Evolutionary conservation across 495 filamentous ascomycete species (phyloP).

Genomic region (Neurospora tetrasperma): DNA sequence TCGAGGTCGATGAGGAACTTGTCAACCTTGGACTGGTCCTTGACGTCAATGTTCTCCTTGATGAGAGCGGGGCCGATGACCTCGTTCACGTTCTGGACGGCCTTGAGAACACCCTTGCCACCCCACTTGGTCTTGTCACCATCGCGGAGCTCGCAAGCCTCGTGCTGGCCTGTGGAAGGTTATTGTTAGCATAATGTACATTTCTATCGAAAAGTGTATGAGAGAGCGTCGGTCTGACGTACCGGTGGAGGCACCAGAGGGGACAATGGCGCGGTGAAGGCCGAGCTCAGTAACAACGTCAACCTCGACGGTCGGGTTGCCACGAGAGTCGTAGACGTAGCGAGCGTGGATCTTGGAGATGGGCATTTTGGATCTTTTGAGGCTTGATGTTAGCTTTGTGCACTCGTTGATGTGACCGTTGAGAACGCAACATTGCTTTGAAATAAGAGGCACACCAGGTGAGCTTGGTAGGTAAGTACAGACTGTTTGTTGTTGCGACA

Average conservation of each 20-base stretch:
- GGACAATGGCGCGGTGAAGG: slow-evolving; percentile 96
- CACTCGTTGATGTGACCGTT: background rate
- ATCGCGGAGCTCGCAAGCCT: slow-evolving; percentile 97
- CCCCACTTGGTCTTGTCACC: slow-evolving; percentile 95
- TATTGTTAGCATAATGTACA: slow-evolving; percentile 8
- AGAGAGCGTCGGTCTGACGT: slow-evolving; percentile 23
- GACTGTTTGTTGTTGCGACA: slow-evolving; percentile 2
- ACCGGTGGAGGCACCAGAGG: slow-evolving; percentile 96
- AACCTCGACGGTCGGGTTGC: slow-evolving; percentile 88
- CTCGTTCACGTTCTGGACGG: slow-evolving; percentile 92
- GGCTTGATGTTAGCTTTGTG: slow-evolving; percentile 3
- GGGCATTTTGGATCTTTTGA: slow-evolving; percentile 53
- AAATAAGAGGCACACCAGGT: background rate
- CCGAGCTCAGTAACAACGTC: slow-evolving; percentile 95
- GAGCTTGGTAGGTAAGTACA: background rate
- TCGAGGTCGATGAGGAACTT: slow-evolving; percentile 93
- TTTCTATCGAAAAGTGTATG: slow-evolving; percentile 1
- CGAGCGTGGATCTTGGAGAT: slow-evolving; percentile 99
- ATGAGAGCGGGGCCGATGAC: slow-evolving; percentile 86
- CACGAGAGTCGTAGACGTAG: slow-evolving; percentile 98
- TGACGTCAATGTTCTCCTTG: slow-evolving; percentile 87
- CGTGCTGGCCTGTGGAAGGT: slow-evolving; percentile 67
- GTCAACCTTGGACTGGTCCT: slow-evolving; percentile 91
- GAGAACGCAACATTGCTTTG: background rate
- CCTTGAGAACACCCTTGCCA: slow-evolving; percentile 94